These are phyloP conservation scores for Cystofilobasidium macerans DNA, from an alignment of 768 basidiomycete genomes.

Conservation along the genomic window DNA sequence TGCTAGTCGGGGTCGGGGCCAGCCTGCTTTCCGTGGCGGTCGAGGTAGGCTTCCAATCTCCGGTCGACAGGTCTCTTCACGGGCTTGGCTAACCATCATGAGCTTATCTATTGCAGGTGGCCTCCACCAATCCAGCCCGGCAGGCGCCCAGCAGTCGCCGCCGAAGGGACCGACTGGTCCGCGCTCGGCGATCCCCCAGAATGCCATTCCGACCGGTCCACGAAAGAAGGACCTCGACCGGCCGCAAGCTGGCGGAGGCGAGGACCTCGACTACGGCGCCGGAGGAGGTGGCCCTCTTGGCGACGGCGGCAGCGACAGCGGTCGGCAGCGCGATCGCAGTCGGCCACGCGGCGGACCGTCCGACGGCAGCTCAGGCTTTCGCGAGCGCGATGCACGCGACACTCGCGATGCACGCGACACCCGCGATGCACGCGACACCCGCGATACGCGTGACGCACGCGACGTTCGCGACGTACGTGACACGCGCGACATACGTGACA, in stretches of 20 bases:
- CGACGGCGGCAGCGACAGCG: not conserved
- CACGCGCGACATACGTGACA: not conserved
- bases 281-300: not conserved
- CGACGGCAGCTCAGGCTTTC: not conserved
- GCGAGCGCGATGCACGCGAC: not conserved
- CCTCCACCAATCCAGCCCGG: not conserved
- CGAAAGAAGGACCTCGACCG: constrained; percentile 24
- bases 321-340: not conserved
- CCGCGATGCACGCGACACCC: not conserved
- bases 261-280: constrained; percentile 23
- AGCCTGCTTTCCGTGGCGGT: not conserved
- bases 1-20: not conserved
- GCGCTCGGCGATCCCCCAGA: constrained; percentile 5
- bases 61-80: too few species aligned
- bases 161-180: not conserved
- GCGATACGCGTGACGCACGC: not conserved
- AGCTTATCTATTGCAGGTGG: not conserved
- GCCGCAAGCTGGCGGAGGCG: constrained; percentile 11
- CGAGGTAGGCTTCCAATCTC: too few species aligned
- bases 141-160: not conserved
- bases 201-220: constrained; percentile 4
- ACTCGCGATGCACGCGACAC: not conserved
- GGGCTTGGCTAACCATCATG: too few species aligned
- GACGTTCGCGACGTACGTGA: not conserved
- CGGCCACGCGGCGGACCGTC: not conserved